These are phyloP conservation scores for Fusarium graminum DNA, from an alignment of 2,329 filamentous ascomycete species.

Conservation along the genomic window DNA sequence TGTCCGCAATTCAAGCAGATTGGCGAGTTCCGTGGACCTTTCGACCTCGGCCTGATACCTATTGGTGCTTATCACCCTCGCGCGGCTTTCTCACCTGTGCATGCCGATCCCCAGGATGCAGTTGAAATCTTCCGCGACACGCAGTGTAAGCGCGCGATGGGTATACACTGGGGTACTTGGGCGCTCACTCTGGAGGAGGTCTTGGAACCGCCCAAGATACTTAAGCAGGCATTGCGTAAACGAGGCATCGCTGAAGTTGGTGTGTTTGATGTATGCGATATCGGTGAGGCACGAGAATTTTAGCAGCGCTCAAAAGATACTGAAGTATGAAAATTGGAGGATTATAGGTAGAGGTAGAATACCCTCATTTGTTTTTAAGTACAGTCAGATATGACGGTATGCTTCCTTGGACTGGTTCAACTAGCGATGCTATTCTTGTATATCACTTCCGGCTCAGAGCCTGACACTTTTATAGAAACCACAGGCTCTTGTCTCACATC, in stretches of 20 bases:
- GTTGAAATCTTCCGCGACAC: slow-evolving; percentile 93
- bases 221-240: slow-evolving; percentile 78
- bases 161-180: slow-evolving; percentile 95
- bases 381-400: slow-evolving; percentile 8
- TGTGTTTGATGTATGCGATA: slow-evolving; percentile 84
- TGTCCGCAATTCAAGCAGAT: slow-evolving; percentile 91
- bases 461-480: slow-evolving; percentile 18
- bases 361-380: slow-evolving; percentile 30
- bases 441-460: background rate
- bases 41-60: slow-evolving; percentile 91
- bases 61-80: slow-evolving; percentile 90
- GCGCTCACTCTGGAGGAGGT: slow-evolving; percentile 87
- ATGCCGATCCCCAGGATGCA: slow-evolving; percentile 87
- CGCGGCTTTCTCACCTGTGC: slow-evolving; percentile 80
- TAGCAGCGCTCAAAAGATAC: slow-evolving; percentile 48
- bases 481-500: background rate
- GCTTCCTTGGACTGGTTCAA: background rate
- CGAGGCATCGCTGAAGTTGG: slow-evolving; percentile 77
- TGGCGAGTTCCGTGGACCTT: slow-evolving; percentile 82
- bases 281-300: slow-evolving; percentile 86
- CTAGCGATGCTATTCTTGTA: slow-evolving; percentile 6
- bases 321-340: slow-evolving; percentile 7
- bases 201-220: slow-evolving; percentile 79
- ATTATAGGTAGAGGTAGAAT: slow-evolving; percentile 22
- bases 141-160: slow-evolving; percentile 80